Evolutionary conservation across 805 yeast genomes (phyloP).

Genomic region (Wickerhamiella spandovensis): DNA sequence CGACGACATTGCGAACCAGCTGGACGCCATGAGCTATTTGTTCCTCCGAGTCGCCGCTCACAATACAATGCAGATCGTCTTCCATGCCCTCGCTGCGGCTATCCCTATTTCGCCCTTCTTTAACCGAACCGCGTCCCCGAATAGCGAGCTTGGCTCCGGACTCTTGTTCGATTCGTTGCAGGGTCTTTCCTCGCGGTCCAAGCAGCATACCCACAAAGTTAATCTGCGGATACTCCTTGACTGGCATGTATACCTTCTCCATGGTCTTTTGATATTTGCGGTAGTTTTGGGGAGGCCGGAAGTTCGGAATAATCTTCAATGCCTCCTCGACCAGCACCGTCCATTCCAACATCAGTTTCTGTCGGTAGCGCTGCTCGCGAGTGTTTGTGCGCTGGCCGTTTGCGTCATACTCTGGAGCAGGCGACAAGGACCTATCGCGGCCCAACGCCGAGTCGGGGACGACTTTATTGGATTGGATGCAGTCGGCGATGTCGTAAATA

Average conservation of each 20-base stretch:
- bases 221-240: slow-evolving; percentile 74
- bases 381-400: slow-evolving; percentile 80
- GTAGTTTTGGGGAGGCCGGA: slow-evolving; percentile 68
- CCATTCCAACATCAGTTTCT: slow-evolving; percentile 63
- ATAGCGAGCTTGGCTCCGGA: slow-evolving; percentile 86
- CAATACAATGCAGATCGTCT: slow-evolving; percentile 80
- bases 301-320: slow-evolving; percentile 56
- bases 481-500: slow-evolving; percentile 63
- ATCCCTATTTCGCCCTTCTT: slow-evolving; percentile 59
- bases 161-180: slow-evolving; percentile 63
- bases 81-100: slow-evolving; percentile 41
- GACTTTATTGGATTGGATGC: slow-evolving; percentile 38
- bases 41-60: slow-evolving; percentile 70
- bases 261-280: slow-evolving; percentile 53
- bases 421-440: slow-evolving; percentile 55
- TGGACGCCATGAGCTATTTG: slow-evolving; percentile 63
- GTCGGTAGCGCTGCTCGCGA: slow-evolving; percentile 50
- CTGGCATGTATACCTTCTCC: slow-evolving; percentile 79
- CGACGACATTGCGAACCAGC: slow-evolving; percentile 60
- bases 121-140: slow-evolving; percentile 91
- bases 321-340: slow-evolving; percentile 68
- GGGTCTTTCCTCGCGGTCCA: slow-evolving; percentile 93
- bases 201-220: slow-evolving; percentile 82
- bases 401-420: slow-evolving; percentile 81
- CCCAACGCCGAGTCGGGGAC: slow-evolving; percentile 30